These are phyloP conservation scores for Penicillium coffeae DNA, from an alignment of 495 filamentous ascomycete genomes.

Conservation along the genomic window DNA sequence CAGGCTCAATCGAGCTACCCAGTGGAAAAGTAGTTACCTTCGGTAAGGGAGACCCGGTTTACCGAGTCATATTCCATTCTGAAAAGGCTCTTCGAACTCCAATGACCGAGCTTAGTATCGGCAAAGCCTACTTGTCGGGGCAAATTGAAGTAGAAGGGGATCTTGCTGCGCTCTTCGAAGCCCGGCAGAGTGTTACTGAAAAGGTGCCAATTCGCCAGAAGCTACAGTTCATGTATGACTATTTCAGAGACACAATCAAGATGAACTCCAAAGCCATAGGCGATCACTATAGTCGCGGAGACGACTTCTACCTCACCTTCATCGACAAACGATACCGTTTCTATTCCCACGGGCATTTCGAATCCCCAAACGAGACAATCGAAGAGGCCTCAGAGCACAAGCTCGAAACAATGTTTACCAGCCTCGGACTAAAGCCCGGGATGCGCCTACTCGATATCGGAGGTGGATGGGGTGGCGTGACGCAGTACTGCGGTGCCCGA, in stretches of 20 bases:
- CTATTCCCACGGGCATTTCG: slow-evolving; percentile 14
- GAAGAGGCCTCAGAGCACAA: slow-evolving; percentile 17
- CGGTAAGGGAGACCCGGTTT: slow-evolving; percentile 2
- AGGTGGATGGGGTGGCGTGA: slow-evolving; percentile 19
- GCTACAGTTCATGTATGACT: slow-evolving; percentile 15
- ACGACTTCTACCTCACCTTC: slow-evolving; percentile 15
- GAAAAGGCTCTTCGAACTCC: slow-evolving; percentile 5
- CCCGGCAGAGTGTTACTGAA: slow-evolving; percentile 1
- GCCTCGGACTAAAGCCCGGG: slow-evolving; percentile 9
- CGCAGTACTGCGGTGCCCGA: slow-evolving; percentile 19
- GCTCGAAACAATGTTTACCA: slow-evolving; percentile 10
- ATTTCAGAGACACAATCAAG: slow-evolving; percentile 7
- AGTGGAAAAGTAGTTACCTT: slow-evolving; percentile 5
- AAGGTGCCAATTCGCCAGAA: slow-evolving; percentile 13
- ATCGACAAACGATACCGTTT: slow-evolving; percentile 14
- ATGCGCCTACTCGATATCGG: slow-evolving; percentile 17
- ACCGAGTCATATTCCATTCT: slow-evolving; percentile 10
- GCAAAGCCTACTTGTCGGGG: slow-evolving; percentile 8
- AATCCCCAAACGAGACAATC: slow-evolving; percentile 8
- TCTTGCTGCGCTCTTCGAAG: slow-evolving; percentile 7
- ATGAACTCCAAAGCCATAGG: slow-evolving; percentile 14
- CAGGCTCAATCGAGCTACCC: slow-evolving; percentile 12
- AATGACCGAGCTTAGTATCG: slow-evolving; percentile 14
- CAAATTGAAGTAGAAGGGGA: slow-evolving; percentile 12
- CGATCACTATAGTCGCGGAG: slow-evolving; percentile 14